Evolutionary conservation across 257 asterid species (phyloP).

Genomic region (Anisodus tanguticus): DNA sequence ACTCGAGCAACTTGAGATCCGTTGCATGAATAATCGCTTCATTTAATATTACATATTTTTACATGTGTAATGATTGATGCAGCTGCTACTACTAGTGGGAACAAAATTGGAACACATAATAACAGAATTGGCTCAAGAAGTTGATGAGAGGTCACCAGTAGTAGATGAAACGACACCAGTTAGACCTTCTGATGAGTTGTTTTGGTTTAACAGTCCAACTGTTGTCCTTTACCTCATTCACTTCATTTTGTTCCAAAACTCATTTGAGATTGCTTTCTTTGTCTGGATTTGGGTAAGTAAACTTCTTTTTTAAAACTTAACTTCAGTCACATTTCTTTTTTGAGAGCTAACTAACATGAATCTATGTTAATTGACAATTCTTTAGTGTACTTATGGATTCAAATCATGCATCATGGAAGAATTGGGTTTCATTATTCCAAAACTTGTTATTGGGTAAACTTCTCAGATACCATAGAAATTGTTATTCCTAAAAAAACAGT

Average conservation of each 20-base stretch:
- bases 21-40: background rate
- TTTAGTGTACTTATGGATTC: constrained; percentile 77
- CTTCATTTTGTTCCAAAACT: constrained; percentile 90
- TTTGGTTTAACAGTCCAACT: constrained; percentile 74
- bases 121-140: constrained; percentile 63
- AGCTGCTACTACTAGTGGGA: constrained; percentile 82
- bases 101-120: constrained; percentile 91
- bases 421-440: constrained; percentile 63
- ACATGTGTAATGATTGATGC: constrained; percentile 28
- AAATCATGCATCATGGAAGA: constrained; percentile 91
- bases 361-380: background rate
- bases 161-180: constrained; percentile 45
- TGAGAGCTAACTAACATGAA: background rate
- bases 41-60: background rate
- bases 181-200: constrained; percentile 75
- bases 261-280: constrained; percentile 89
- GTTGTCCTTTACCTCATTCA: constrained; percentile 81
- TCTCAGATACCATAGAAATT: background rate
- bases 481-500: background rate
- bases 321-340: background rate
- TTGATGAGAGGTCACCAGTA: constrained; percentile 40
- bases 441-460: constrained; percentile 70
- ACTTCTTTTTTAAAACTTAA: background rate
- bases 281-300: constrained; percentile 80
- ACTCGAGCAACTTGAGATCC: background rate